phyloP scores from a whole-genome alignment of 805 yeast genomes.

The Ogataea thermomethanolica region DNA sequence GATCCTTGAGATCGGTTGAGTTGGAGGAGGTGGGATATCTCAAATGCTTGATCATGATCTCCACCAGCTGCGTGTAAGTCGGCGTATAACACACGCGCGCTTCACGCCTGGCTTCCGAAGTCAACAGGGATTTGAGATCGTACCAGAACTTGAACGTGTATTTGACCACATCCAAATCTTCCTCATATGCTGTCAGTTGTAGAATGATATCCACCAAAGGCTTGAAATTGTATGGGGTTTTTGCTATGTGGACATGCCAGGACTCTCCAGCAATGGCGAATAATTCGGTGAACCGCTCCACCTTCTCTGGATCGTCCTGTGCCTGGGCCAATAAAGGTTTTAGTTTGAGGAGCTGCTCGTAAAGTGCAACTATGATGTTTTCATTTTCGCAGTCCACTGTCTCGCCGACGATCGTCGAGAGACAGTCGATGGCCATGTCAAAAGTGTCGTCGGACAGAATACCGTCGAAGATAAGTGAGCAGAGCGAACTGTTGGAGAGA shows the following conservation, averaged over 20 bases:
- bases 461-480: constrained; percentile 65
- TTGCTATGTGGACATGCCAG: constrained; percentile 86
- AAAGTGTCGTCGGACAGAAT: constrained; percentile 59
- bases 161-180: constrained; percentile 84
- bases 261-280: constrained; percentile 93
- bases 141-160: constrained; percentile 95
- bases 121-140: constrained; percentile 66
- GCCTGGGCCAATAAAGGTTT: constrained; percentile 48
- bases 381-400: constrained; percentile 69
- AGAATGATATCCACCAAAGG: constrained; percentile 72
- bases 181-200: constrained; percentile 66
- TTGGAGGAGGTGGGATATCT: constrained; percentile 57
- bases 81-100: constrained; percentile 51
- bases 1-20: constrained; percentile 37
- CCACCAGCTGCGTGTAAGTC: constrained; percentile 55
- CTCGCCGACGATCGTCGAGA: constrained; percentile 76
- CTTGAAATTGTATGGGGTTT: constrained; percentile 62
- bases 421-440: constrained; percentile 82
- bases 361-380: constrained; percentile 57
- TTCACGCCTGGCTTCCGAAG: constrained; percentile 52
- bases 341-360: constrained; percentile 61
- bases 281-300: constrained; percentile 68
- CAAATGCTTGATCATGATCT: constrained; percentile 62
- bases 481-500: constrained; percentile 59
- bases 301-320: constrained; percentile 58